Percentiles rank a stretch among this genome's conserved stretches.
phyloP scores from a whole-genome alignment of 257 asterid genomes.

The Solanum chaucha region DNA sequence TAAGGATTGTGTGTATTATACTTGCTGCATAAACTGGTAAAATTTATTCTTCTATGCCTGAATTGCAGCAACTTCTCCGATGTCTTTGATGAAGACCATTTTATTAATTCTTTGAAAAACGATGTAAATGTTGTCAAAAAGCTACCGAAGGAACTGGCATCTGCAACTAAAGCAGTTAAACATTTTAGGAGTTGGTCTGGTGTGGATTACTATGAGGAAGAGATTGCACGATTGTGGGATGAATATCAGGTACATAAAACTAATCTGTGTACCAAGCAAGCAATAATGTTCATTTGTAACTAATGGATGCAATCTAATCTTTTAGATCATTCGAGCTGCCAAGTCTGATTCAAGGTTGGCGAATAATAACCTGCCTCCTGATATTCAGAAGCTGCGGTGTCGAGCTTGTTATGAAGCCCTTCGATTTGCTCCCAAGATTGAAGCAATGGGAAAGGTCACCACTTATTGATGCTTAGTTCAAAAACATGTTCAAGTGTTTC shows the following conservation, averaged over 20 bases:
- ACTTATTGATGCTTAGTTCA: neutral
- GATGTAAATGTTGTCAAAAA: slow-evolving; percentile 63
- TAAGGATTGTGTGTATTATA: neutral
- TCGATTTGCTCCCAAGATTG: slow-evolving; percentile 76
- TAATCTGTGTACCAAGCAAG: neutral
- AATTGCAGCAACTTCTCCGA: slow-evolving; percentile 84
- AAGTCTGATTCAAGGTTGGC: slow-evolving; percentile 94
- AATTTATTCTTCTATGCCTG: slow-evolving; percentile 5
- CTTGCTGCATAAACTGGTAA: neutral
- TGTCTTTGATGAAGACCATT: slow-evolving; percentile 78
- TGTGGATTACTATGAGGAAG: slow-evolving; percentile 64
- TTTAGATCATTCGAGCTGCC: slow-evolving; percentile 87
- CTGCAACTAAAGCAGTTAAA: slow-evolving; percentile 63
- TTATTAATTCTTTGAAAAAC: slow-evolving; percentile 55
- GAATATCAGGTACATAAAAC: slow-evolving; percentile 52
- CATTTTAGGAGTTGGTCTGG: slow-evolving; percentile 98
- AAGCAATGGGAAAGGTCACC: slow-evolving; percentile 85
- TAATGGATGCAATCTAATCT: neutral
- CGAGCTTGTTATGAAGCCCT: slow-evolving; percentile 93
- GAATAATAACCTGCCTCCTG: slow-evolving; percentile 87
- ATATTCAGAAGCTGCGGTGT: slow-evolving; percentile 83
- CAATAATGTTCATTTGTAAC: neutral
- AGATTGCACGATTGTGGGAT: slow-evolving; percentile 75
- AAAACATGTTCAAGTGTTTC: neutral
- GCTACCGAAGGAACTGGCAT: slow-evolving; percentile 54